Base-by-base conservation (phyloP, 2,329 filamentous ascomycete species). In the Aspergillus tubingensis region DNA sequence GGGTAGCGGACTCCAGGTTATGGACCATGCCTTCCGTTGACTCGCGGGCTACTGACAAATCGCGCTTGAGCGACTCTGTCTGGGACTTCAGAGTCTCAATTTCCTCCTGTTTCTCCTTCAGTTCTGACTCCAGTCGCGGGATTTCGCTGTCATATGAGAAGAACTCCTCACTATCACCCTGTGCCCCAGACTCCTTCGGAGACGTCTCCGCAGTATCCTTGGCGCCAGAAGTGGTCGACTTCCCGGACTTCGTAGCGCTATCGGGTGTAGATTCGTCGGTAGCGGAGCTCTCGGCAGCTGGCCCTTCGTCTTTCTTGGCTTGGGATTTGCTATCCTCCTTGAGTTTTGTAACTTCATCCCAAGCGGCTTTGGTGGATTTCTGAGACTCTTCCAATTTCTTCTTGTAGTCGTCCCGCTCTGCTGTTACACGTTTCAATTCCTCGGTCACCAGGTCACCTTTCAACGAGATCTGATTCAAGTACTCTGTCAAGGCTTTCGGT, bases 391-490 rank as follows among this genome's bases (percentile, higher is more conserved):
- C 86, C 2, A 88, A 79, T 74, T 91, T 92, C 76, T 89, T 90
- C 74, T 92, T 94, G 62, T 90, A 82, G 15, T 87, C 86, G 62
- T 96, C 91, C 61, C 90, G 89, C 72, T 98, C 93, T 3, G 85
- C 84, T 0, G 92, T 90, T 0, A 98, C 87, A 11, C 92, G 85
- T 78, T 96, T 97, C 59, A 97, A 82, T 76, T 99, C 95, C 49
- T 96, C 90, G 85, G 96, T 88, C 3, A 96, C 88, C 91, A 99
- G 96, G 69, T 96, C 91, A 44, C 89, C 88, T 72, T 96, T 94
- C 56, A 93, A 77, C 62, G 88, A 94, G 43, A 96, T 79, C 75
- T 97, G 92, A 67, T 89, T 92, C 27, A 99, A 82, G 71, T 97
- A 99, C 76, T 98, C 94, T 6, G 92, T 85, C 36, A 99, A 82